Evolutionary conservation across 2,329 filamentous ascomycete genomes (phyloP), one percentile per base, ranked within the genome.

Genomic region (Xylaria sp.): DNA sequence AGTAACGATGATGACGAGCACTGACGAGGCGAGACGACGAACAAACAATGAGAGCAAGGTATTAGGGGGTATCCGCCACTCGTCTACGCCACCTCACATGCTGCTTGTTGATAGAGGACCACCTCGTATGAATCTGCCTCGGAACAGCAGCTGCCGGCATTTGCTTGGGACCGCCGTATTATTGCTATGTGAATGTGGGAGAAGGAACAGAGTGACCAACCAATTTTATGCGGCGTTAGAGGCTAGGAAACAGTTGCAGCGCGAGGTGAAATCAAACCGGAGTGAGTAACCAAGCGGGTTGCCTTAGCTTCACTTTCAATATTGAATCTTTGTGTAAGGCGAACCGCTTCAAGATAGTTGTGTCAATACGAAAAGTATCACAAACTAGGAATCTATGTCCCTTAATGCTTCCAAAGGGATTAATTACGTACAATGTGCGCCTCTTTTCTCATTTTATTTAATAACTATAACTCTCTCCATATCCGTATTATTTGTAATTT

Each of bases 401-500:
- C 38, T 38, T 49, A 58, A 60, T 49, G 35, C 27, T 60, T 33
- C 52, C 60, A 33, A 51, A 27, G 29, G 41, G n/a, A 23, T n/a
- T 19, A 31, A 44, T 5, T 29, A 19, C 7, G n/a, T 35, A 19
- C 15, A 47, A 43, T 23, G 21, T 11, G 19, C 2, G 13, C 5
- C 44, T 17, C 33, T 31, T 19, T 19, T 48, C 23, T 59, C 17
- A 27, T 54, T 46, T 53, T 41, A 35, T 27, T 54, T 11, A 33
- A 5, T 25, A 58, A 55, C 40, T 58, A 53, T 58, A 49, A 58
- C 27, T 81, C 81, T 71, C 87, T 85, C 90, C 92, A 96, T 73
- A 97, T 90, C 73, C 93, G 86, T 69, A 98, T 80, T 70, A 99
- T 90, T 72, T 93, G 89, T 76, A 99, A 80, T 79, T 90, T 96